Evolutionary conservation across 495 filamentous ascomycete genomes (phyloP).

Genomic region (Hypoxylon fuscum): DNA sequence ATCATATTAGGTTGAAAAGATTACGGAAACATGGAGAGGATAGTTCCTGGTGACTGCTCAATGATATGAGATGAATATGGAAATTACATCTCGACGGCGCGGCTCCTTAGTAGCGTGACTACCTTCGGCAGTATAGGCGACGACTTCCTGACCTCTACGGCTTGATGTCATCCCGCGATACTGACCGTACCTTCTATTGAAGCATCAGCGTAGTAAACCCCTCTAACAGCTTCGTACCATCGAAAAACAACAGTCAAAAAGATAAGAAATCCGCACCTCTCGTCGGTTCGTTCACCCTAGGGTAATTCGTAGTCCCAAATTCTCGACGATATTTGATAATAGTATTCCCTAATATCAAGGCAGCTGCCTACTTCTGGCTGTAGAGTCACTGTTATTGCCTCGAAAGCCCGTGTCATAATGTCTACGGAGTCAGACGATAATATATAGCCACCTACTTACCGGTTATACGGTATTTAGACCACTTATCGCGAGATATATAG

Average conservation of each 20-base stretch:
- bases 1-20: not conserved
- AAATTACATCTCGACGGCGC: constrained; percentile 13
- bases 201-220: not conserved
- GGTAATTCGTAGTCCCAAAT: not conserved
- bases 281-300: not conserved
- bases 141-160: constrained; percentile 17
- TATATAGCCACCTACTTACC: too few species aligned
- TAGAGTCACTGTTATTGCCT: too few species aligned
- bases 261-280: not conserved
- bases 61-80: not conserved
- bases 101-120: not conserved
- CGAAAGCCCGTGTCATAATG: too few species aligned
- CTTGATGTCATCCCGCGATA: not conserved
- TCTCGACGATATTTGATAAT: constrained; percentile 1
- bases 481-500: too few species aligned
- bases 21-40: not conserved
- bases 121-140: not conserved
- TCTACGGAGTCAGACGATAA: too few species aligned
- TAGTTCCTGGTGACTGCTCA: not conserved
- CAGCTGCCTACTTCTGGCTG: too few species aligned
- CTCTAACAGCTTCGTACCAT: too few species aligned
- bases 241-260: not conserved
- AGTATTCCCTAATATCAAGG: too few species aligned
- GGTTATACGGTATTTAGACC: too few species aligned
- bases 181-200: not conserved